These are phyloP conservation scores for Chytriomyces hyalinus DNA, from an alignment of 192 early-diverging fungal genomes.

Conservation along the genomic window DNA sequence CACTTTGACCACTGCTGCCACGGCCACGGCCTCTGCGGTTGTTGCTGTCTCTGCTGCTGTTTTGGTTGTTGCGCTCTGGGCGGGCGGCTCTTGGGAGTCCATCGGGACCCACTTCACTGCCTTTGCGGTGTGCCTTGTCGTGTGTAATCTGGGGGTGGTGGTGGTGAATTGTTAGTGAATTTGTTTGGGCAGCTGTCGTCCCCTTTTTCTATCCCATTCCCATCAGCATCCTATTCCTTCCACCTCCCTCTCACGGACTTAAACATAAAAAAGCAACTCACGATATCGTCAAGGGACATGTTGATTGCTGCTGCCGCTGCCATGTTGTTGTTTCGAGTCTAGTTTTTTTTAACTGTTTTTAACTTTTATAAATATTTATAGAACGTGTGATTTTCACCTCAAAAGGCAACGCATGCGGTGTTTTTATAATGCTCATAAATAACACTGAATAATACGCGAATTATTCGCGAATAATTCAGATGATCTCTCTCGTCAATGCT, in stretches of 20 bases:
- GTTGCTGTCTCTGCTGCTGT: neutral
- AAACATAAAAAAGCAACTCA: neutral
- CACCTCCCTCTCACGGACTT: neutral
- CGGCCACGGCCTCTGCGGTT: constrained; percentile 17
- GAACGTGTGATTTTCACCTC: no score
- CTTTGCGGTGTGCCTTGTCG: constrained; percentile 2
- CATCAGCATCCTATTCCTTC: neutral
- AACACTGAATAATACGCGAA: no score
- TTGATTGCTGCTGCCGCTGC: constrained; percentile 24
- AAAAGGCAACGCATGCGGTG: no score
- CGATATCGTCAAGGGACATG: constrained; percentile 39
- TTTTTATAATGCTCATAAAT: no score
- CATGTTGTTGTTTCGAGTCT: constrained; percentile 8
- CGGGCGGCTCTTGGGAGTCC: constrained; percentile 21
- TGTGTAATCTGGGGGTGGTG: constrained; percentile 1
- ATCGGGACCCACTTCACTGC: constrained; percentile 10
- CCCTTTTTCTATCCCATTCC: neutral
- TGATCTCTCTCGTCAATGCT: neutral
- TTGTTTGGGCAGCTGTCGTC: neutral
- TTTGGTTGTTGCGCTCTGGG: neutral
- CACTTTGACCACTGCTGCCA: neutral
- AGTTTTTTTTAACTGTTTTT: neutral
- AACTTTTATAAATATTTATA: no score
- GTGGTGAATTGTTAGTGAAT: neutral
- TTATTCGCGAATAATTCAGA: no score